A percentile compares a stretch with the other conserved stretches of the same genome.
Evolutionary conservation across 179 eudicot genomes (phyloP).

Genomic region (Pouteria campechiana): DNA sequence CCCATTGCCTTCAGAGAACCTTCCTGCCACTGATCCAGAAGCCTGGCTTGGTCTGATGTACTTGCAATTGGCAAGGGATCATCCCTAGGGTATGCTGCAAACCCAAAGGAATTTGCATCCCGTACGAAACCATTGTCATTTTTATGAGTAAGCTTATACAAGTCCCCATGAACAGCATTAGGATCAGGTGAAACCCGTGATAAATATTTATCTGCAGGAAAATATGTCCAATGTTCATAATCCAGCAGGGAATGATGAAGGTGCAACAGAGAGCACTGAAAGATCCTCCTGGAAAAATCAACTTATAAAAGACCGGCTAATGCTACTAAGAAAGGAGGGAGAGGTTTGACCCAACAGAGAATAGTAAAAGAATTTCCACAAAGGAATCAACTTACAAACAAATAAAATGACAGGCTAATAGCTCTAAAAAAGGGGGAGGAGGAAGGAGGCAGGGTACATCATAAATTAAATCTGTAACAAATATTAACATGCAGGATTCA

Average conservation of each 20-base stretch:
- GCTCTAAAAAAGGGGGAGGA: too few species aligned
- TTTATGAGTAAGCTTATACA: conserved; percentile 33
- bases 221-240: conserved; percentile 13
- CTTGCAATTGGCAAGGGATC: conserved; percentile 24
- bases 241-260: too few species aligned
- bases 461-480: too few species aligned
- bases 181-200: conserved; percentile 42
- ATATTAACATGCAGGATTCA: too few species aligned
- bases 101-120: conserved; percentile 40
- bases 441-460: too few species aligned
- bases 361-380: too few species aligned
- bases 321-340: not conserved
- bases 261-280: too few species aligned
- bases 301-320: not conserved
- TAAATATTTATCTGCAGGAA: conserved; percentile 62
- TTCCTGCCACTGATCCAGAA: conserved; percentile 33
- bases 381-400: too few species aligned
- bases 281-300: not conserved
- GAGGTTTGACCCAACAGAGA: too few species aligned
- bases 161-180: conserved; percentile 36
- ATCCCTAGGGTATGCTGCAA: conserved; percentile 28
- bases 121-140: conserved; percentile 31
- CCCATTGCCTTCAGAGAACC: conserved; percentile 37
- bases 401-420: too few species aligned
- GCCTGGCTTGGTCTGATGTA: conserved; percentile 31